These are phyloP conservation scores for Irineochytrium annulatum DNA, from an alignment of 192 early-diverging fungal genomes.

Conservation along the genomic window DNA sequence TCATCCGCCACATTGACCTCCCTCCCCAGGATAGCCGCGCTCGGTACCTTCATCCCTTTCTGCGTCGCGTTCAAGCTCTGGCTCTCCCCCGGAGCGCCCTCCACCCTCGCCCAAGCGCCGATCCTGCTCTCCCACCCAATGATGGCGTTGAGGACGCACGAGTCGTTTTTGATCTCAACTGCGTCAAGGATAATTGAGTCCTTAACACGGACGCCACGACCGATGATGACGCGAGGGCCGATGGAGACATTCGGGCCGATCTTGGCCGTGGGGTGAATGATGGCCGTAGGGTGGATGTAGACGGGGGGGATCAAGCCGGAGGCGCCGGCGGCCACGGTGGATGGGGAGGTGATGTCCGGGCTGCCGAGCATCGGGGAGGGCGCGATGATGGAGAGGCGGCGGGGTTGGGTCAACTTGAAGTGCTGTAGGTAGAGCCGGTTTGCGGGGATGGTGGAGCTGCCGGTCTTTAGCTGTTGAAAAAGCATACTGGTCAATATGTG, in stretches of 20 bases:
- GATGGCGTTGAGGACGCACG: conserved; percentile 81
- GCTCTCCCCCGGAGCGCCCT: conserved; percentile 74
- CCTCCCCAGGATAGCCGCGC: conserved; percentile 86
- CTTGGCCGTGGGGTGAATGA: conserved; percentile 87
- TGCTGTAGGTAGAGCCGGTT: conserved; percentile 92
- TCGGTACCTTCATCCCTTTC: conserved; percentile 87
- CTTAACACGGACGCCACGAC: conserved; percentile 87
- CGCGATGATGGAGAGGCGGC: conserved; percentile 50
- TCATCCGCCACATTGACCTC: conserved; percentile 92
- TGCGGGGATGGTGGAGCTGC: conserved; percentile 84
- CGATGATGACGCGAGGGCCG: conserved; percentile 82
- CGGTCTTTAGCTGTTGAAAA: conserved; percentile 81
- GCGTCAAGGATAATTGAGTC: conserved; percentile 92
- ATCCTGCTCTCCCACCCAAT: conserved; percentile 93
- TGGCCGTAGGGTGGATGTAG: conserved; percentile 91
- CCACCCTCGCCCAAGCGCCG: conserved; percentile 89
- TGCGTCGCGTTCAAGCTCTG: conserved; percentile 68
- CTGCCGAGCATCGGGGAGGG: not conserved
- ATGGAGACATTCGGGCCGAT: conserved; percentile 97
- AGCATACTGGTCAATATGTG: conserved; percentile 4
- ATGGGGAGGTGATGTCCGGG: not conserved
- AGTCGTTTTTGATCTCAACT: conserved; percentile 84
- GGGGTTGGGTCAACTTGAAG: conserved; percentile 55
- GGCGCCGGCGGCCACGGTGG: not conserved
- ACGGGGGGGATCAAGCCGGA: conserved; percentile 86